phyloP scores from a whole-genome alignment of 129 eudicot species.

The Calendula officinalis region DNA sequence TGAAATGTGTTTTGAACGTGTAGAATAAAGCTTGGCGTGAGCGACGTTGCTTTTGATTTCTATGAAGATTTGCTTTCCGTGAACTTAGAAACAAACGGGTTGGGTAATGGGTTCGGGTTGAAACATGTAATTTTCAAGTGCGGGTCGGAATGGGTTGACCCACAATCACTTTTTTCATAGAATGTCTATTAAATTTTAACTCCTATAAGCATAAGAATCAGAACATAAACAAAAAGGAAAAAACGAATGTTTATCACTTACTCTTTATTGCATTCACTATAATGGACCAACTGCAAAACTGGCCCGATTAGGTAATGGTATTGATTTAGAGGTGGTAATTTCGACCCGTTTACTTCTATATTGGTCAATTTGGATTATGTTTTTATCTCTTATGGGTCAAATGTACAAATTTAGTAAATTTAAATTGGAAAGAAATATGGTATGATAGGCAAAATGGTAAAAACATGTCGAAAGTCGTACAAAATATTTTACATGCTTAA shows the following conservation, averaged over 20 bases:
- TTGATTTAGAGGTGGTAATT: too few species aligned
- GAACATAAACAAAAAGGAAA: background rate
- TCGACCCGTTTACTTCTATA: background rate
- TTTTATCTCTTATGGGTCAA: background rate
- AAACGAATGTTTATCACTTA: background rate
- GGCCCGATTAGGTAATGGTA: background rate
- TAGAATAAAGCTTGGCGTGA: constrained; percentile 34
- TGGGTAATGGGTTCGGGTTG: background rate
- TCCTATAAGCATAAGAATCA: too few species aligned
- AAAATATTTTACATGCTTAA: background rate
- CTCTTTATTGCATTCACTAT: background rate
- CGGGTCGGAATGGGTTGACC: background rate
- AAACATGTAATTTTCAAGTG: background rate
- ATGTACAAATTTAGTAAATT: background rate
- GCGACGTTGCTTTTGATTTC: constrained; percentile 22
- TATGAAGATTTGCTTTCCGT: constrained; percentile 20
- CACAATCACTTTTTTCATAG: background rate
- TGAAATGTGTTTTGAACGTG: constrained; percentile 31
- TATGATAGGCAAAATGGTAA: background rate
- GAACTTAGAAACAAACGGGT: background rate
- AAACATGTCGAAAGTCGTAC: background rate
- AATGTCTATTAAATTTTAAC: background rate
- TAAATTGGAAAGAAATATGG: background rate
- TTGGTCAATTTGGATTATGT: background rate
- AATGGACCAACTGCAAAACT: background rate